Conservation (phyloP, 2,329 filamentous ascomycete genomes). For the Sphaerulina populicola region DNA sequence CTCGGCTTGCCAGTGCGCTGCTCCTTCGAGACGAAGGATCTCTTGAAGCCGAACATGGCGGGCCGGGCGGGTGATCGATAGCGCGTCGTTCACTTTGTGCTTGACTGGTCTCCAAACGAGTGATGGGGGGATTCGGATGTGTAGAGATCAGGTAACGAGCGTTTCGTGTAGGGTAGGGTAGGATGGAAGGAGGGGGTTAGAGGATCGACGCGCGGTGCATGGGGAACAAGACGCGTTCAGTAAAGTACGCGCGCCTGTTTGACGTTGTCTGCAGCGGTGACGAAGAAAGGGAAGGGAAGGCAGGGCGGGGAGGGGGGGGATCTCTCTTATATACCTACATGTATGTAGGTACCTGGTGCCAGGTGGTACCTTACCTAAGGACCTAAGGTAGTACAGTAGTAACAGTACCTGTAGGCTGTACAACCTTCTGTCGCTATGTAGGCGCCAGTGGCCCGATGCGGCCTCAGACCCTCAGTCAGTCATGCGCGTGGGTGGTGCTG, state of each 20-base stretch:
- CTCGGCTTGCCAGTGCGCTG: constrained; percentile 73
- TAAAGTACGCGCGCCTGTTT: constrained; percentile 22
- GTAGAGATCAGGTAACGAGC: constrained; percentile 33
- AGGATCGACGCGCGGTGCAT: constrained; percentile 47
- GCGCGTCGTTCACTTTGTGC: constrained; percentile 8
- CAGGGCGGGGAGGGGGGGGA: constrained; percentile 6
- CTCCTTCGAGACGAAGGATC: constrained; percentile 74
- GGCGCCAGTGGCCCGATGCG: background rate
- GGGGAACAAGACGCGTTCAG: constrained; percentile 42
- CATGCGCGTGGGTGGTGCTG: background rate
- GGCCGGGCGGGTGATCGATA: constrained; percentile 3
- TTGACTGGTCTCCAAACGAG: constrained; percentile 34
- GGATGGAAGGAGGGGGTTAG: constrained; percentile 30
- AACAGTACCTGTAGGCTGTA: too few relatives aligned
- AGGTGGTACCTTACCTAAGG: too few relatives aligned
- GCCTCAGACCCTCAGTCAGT: background rate
- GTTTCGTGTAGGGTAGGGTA: constrained; percentile 25
- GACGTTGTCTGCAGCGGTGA: constrained; percentile 30
- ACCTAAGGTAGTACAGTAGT: too few relatives aligned
- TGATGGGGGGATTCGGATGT: constrained; percentile 38
- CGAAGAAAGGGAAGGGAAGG: constrained; percentile 16
- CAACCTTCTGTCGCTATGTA: too few relatives aligned
- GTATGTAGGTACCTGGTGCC: background rate
- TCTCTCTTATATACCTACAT: constrained; percentile 11
- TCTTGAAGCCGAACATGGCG: constrained; percentile 67